Base-by-base conservation (phyloP, 2,329 filamentous ascomycete species). In the Ceratocystiopsis sp. region DNA sequence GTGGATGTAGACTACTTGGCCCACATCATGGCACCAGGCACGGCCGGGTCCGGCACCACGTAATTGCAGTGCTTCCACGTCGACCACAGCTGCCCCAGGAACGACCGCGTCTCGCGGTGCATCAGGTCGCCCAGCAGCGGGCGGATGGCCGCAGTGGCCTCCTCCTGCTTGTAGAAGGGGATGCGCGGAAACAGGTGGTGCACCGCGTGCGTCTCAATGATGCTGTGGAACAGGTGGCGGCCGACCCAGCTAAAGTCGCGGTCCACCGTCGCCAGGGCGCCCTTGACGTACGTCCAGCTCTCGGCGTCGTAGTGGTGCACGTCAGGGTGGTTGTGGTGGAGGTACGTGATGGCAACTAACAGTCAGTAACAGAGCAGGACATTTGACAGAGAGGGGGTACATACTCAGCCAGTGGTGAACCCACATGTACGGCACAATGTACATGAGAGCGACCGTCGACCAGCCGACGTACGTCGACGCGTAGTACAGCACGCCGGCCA, bases 381-480 rank as follows among this genome's bases (percentile, higher is more conserved):
- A 35, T 9, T 33, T 18, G 11, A 38, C 14, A 33, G 16, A 16
- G 35, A 38, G n/a, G n/a, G n/a, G n/a, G 37, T 32, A 37, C 83
- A 72, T 78, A 91, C 84, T 84, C 44, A 96, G 81, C 89, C 89
- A 96, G 75, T 95, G 86, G 74, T 96, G 93, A 44, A 95, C 87
- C 89, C 89, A 95, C 48, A 95, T 70, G 62, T 96, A 98, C 36
- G 91, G 91, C 45, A 93, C 59, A 57, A 87, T 77, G 67, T 96
- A 98, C 87, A 91, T 95, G 50, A 96, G 80, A 48, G 83, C 65
- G 59, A 96, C 69, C 67, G 95, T 96, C 57, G 68, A 60, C 70
- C 79, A 89, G 56, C 91, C 91, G 53, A 80, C 94, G 45, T 64
- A 82, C 60, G 77, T 76, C 54, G 78, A 78, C 50, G 94, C 67